Evolutionary conservation across 2,329 filamentous ascomycete species (phyloP).

Genomic region (Clarireedia paspali): DNA sequence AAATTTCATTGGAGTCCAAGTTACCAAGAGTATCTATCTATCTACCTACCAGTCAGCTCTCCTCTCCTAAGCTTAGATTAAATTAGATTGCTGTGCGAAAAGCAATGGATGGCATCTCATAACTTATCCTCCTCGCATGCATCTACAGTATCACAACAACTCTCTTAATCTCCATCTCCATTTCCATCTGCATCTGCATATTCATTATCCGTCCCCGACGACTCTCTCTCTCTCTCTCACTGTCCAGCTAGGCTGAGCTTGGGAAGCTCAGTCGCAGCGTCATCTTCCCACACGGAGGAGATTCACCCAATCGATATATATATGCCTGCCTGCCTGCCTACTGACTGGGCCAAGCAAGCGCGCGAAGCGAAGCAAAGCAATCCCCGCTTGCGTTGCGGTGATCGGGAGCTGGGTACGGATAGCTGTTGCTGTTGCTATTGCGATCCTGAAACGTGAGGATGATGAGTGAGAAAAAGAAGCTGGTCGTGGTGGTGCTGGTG

Average conservation of each 20-base stretch:
- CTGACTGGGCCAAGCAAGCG: conserved; percentile 9
- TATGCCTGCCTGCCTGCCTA: neutral
- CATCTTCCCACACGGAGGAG: no score
- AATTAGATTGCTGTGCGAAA: no score
- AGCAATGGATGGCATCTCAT: neutral
- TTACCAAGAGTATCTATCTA: no score
- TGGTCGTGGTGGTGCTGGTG: neutral
- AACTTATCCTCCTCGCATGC: neutral
- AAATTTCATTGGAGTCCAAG: no score
- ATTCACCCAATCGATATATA: neutral
- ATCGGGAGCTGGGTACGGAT: neutral
- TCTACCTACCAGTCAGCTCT: no score
- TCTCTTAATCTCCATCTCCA: no score
- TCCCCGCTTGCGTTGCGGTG: conserved; percentile 8
- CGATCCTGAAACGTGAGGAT: conserved; percentile 1
- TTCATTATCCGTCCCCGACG: neutral
- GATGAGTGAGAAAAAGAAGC: neutral
- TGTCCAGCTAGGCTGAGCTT: neutral
- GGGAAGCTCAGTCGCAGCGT: neutral
- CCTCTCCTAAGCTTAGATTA: no score
- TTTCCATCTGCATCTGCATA: no score
- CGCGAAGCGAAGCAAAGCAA: conserved; percentile 1
- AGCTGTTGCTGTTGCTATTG: neutral
- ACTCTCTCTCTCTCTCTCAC: neutral
- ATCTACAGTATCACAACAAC: no score